Conservation (phyloP, 768 basidiomycete species). For the Sarcomyxa edulis region DNA sequence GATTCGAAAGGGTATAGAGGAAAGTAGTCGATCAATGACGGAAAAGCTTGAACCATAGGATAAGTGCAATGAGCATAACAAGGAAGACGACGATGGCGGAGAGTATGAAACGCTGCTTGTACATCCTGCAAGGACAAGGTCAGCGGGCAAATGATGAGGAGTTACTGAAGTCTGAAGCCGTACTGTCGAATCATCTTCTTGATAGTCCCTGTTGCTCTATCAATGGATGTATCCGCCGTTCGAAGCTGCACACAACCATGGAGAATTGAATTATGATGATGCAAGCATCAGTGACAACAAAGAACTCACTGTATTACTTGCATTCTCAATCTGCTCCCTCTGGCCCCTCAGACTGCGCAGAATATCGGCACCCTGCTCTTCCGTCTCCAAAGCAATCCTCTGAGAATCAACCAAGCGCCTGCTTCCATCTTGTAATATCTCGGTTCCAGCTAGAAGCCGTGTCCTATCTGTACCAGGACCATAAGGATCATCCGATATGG, state of each 20-base stretch:
- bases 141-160: no score
- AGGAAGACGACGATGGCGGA: conserved; percentile 82
- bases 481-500: conserved; percentile 77
- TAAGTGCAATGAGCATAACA: conserved; percentile 73
- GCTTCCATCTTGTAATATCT: conserved; percentile 78
- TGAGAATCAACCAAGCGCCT: conserved; percentile 86
- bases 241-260: conserved; percentile 68
- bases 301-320: conserved; percentile 73
- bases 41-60: conserved; percentile 74
- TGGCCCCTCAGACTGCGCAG: conserved; percentile 79
- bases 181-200: conserved; percentile 96
- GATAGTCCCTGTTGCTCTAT: conserved; percentile 85
- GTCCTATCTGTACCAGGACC: conserved; percentile 66
- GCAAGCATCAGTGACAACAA: neutral
- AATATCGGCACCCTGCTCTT: conserved; percentile 93
- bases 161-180: no score
- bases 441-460: conserved; percentile 72
- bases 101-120: conserved; percentile 90
- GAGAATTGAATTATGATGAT: no score
- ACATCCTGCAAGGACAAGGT: conserved; percentile 74
- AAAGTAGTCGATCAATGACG: no score
- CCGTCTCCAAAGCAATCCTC: conserved; percentile 91
- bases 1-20: no score
- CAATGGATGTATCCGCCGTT: conserved; percentile 86
- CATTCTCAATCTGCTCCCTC: conserved; percentile 91